Evolutionary conservation across 768 basidiomycete species (phyloP), one percentile per base, ranked within the genome.

Genomic region (Lactarius hengduanensis): DNA sequence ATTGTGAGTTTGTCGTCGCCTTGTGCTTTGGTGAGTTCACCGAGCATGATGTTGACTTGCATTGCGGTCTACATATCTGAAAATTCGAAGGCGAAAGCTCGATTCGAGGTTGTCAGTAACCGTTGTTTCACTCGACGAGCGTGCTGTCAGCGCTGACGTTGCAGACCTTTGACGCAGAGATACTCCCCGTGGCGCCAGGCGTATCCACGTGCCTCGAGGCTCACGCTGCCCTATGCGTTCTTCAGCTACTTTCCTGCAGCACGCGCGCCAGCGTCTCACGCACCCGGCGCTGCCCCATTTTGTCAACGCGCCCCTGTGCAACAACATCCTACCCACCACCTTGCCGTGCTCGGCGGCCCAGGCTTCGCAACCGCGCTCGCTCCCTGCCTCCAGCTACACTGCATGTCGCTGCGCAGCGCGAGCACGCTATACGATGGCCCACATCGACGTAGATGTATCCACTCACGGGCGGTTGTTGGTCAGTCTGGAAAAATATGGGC

Each of bases 391-490:
- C 73, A 75, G 7, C 50, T 78, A 15, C 45, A 58, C 54, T 53
- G 66, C 40, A 68, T 72, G 18, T 65, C 66, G 26, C 59, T 75
- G 18, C 71, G 71, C 41, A 63, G 77, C 22, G 69, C 74, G 18
- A 70, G 69, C n/a, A 77, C 76, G 11, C 68, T 77, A 30, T 77
- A 75, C 63, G 76, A 78, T 28, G 77, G 77, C 0, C 66, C 77
- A 28, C 73, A 73, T 2, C 76, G 62, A 60, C 6, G 67, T 77
- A 55, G 77, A 77, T 61, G 69, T 67, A 47, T 71, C 77, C 43
- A 76, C 76, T 15, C 64, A 74, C 1, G 76, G 74, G 63, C 71
- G 74, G 64, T 61, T 78, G 55, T 54, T 77, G 53, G 71, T 73
- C 64, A 71, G 77, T 8, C 67, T 72, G 18, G 74, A 73, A 8